These are phyloP conservation scores for Gnetum montanum DNA, from an alignment of 75 land plant genomes.

Conservation along the genomic window DNA sequence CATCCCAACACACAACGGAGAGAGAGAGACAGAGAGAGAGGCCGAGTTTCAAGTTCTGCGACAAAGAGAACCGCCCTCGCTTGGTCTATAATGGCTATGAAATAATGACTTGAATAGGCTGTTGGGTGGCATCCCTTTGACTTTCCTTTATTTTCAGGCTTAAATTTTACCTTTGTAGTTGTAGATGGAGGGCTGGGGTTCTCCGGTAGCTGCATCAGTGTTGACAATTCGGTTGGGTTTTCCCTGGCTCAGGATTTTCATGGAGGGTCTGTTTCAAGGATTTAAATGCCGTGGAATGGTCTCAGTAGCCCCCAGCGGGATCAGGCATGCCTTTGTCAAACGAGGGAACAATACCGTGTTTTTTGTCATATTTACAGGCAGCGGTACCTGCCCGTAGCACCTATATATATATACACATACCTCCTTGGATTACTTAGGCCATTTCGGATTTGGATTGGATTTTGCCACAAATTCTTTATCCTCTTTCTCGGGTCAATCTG, in stretches of 20 bases:
- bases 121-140: conserved; percentile 5
- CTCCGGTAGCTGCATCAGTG: too few relatives aligned
- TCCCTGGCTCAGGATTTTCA: background rate
- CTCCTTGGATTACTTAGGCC: background rate
- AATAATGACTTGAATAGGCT: conserved; percentile 6
- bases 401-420: background rate
- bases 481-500: too few relatives aligned
- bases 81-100: background rate
- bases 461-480: background rate
- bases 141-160: conserved; percentile 4
- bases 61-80: too few relatives aligned
- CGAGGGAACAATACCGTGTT: background rate
- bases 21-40: background rate
- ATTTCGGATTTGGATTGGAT: background rate
- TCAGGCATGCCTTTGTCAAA: background rate
- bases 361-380: background rate
- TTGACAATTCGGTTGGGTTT: background rate
- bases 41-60: background rate
- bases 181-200: background rate
- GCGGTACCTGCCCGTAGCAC: background rate
- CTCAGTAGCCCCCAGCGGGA: background rate
- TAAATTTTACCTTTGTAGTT: background rate
- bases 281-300: conserved; percentile 3
- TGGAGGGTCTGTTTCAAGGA: conserved; percentile 5
- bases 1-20: background rate